Conservation (phyloP, 1,284 basidiomycete species). For the Clitocybe nebularis region DNA sequence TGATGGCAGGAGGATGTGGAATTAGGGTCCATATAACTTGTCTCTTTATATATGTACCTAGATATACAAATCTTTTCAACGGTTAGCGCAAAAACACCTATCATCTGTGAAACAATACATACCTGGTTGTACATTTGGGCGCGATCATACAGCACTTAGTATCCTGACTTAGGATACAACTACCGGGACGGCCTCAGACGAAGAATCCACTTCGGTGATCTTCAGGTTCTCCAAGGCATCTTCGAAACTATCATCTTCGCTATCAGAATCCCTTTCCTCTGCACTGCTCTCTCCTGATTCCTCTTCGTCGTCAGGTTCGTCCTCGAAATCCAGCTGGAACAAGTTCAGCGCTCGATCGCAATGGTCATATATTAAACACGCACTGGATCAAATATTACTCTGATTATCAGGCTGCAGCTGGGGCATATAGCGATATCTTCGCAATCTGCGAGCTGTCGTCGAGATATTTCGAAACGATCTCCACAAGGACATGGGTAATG, state of each 20-base stretch:
- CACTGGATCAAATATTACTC: slow-evolving; percentile 95
- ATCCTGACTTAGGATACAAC: not conserved
- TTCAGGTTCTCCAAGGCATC: slow-evolving; percentile 64
- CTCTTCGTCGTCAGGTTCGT: slow-evolving; percentile 50
- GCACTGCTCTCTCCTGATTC: slow-evolving; percentile 37
- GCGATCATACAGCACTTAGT: slow-evolving; percentile 6
- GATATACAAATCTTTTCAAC: no score
- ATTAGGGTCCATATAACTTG: no score
- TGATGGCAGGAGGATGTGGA: no score
- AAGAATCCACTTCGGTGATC: slow-evolving; percentile 29
- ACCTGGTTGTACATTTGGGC: slow-evolving; percentile 11
- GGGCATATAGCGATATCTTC: slow-evolving; percentile 98
- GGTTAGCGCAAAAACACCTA: no score
- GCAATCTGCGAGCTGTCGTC: slow-evolving; percentile 81
- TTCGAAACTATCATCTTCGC: slow-evolving; percentile 52
- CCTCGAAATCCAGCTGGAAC: slow-evolving; percentile 67
- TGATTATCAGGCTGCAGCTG: slow-evolving; percentile 90
- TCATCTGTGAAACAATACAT: no score
- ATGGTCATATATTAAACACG: slow-evolving; percentile 28
- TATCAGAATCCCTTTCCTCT: slow-evolving; percentile 37
- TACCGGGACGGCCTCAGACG: slow-evolving; percentile 18
- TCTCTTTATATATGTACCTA: no score
- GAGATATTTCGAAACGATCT: slow-evolving; percentile 96
- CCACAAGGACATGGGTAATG: slow-evolving; percentile 99
- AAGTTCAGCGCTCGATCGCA: slow-evolving; percentile 3